Evolutionary conservation across 257 asterid species (phyloP).

Genomic region (Knoxia roxburghii): DNA sequence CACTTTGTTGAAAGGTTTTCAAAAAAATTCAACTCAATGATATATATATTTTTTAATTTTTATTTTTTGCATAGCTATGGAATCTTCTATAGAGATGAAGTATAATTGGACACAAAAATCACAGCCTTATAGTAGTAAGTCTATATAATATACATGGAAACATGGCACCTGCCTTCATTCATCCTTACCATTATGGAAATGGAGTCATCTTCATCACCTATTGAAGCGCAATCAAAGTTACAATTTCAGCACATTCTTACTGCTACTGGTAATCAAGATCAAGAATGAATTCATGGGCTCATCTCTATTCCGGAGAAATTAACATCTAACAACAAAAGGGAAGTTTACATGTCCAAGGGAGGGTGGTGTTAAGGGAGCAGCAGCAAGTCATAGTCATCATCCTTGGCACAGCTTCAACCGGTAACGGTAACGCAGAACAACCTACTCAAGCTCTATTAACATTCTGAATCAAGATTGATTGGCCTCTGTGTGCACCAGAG

Average conservation of each 20-base stretch:
- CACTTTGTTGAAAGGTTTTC: neutral
- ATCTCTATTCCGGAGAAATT: neutral
- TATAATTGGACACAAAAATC: no score
- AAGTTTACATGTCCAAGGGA: constrained; percentile 5
- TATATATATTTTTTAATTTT: no score
- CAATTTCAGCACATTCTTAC: neutral
- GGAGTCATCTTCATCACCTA: neutral
- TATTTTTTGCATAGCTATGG: no score
- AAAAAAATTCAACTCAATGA: neutral
- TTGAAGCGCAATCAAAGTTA: constrained; percentile 2
- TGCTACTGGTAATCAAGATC: no score
- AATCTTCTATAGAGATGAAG: no score
- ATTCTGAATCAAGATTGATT: neutral
- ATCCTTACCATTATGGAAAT: constrained; percentile 7
- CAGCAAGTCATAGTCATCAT: constrained; percentile 7
- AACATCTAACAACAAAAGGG: neutral
- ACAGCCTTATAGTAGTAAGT: neutral
- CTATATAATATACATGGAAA: neutral
- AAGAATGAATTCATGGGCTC: neutral
- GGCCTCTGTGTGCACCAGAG: neutral
- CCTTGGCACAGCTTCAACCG: constrained; percentile 8
- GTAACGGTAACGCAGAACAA: neutral
- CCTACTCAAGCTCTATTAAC: constrained; percentile 2
- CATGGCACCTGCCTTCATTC: constrained; percentile 1
- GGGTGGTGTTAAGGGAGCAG: constrained; percentile 2